Base-by-base conservation (phyloP, 1,139 yeast genomes). In the Casaregolazyma lundiana region DNA sequence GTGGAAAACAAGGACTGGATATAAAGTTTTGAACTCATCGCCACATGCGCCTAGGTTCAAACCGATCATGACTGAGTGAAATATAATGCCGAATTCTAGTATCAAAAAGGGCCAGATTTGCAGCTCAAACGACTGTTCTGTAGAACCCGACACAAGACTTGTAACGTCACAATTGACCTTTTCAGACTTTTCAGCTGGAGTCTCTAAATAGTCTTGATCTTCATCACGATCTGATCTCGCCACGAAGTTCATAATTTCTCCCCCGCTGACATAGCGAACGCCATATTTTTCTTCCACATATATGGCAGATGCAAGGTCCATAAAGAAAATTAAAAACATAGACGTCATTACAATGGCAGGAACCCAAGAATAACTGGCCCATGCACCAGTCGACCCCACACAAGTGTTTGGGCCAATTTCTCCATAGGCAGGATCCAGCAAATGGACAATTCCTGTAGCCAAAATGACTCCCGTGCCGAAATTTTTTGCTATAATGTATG, bases 401-500 rank as follows among this genome's bases (percentile, higher is more conserved):
- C 87, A 81, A 4, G 69, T 68, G 48, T 69, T 58, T 1, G 75
- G 69, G 2, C 60, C 60, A 51, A 81, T 69, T n/a, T 71, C 69
- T 18, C 78, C 82, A 54, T 74, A 69, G 2, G 95, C 95, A 0
- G 95, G 95, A 54, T 81, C 81, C 59, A 88, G 68, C 53, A 89
- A 70, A 68, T 89, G 97, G 46, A 88, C 81, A 58, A 87, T 85
- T 0, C 95, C 94, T 3, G 96, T 88, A 3, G 96, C 89, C 4
- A 88, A 75, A 59, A 89, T 88, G 44, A 89, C 96, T 48, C 97
- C 97, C 1, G 95, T 82, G 55, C 96, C 97, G 62, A 89, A 88
- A 52, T 67, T 69, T 36, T 54, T 81, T 44, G 87, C 84, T 46
- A 80, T 67, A 56, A 83, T 77, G 60, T 76, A 84, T 48, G 80